These are phyloP conservation scores for Funneliformis mosseae DNA, from an alignment of 192 early-diverging fungal species.

Conservation along the genomic window DNA sequence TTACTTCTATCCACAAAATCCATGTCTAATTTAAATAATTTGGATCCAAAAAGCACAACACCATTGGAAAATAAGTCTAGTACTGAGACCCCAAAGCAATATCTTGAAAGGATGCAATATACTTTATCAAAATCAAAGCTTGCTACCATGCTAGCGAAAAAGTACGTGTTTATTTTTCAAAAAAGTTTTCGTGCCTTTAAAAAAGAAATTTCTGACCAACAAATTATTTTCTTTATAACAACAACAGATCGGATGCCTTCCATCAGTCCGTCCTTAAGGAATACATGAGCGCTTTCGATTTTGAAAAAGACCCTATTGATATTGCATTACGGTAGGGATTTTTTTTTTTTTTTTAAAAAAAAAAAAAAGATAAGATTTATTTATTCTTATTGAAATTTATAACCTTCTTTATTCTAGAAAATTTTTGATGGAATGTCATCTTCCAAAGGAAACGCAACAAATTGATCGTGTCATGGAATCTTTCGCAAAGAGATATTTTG, in stretches of 20 bases:
- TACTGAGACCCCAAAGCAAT: conserved; percentile 47
- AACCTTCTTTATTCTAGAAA: conserved; percentile 49
- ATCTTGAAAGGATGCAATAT: conserved; percentile 48
- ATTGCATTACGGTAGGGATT: conserved; percentile 55
- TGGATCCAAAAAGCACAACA: not conserved
- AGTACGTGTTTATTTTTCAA: not conserved
- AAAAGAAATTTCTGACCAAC: not conserved
- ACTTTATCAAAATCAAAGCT: conserved; percentile 56
- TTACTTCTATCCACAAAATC: not conserved
- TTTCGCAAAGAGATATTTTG: conserved; percentile 74
- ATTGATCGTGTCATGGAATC: conserved; percentile 78
- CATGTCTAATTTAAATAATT: conserved; percentile 27
- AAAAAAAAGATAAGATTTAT: not conserved
- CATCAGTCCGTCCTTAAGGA: conserved; percentile 59
- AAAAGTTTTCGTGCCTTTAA: not conserved
- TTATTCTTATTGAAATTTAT: not conserved
- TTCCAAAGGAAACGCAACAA: conserved; percentile 83
- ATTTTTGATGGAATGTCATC: conserved; percentile 69
- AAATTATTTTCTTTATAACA: not conserved
- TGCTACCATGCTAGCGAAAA: conserved; percentile 57
- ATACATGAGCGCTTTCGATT: conserved; percentile 65
- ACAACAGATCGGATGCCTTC: conserved; percentile 43
- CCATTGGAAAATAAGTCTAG: conserved; percentile 4
- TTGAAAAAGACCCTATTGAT: conserved; percentile 64
- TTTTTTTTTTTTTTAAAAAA: conserved; percentile 14